Evolutionary conservation across 2,329 filamentous ascomycete genomes (phyloP).

Genomic region (Colletotrichum sublineola): DNA sequence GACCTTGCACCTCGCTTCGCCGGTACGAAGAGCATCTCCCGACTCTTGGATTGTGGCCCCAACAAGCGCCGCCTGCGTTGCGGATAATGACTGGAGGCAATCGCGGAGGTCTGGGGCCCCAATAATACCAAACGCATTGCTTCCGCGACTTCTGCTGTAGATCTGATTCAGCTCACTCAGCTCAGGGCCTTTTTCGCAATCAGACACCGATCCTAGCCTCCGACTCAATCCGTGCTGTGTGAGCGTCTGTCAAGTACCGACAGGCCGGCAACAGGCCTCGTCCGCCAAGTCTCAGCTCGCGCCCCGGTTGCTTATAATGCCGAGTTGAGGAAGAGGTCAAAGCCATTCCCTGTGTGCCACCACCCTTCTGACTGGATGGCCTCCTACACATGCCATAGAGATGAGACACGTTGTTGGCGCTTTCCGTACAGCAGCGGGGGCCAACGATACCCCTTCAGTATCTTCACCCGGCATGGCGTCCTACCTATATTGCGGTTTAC

Average conservation of each 20-base stretch:
- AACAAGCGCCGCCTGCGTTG: not conserved
- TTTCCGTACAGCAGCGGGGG: not conserved
- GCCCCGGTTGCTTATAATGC: conserved; percentile 14
- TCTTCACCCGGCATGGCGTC: conserved; percentile 27
- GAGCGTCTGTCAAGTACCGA: not conserved
- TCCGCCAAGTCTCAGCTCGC: conserved; percentile 5
- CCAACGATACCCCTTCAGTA: not conserved
- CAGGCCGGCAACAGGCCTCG: not conserved
- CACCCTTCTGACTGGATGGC: not conserved
- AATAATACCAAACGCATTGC: not conserved
- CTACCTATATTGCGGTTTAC: conserved; percentile 15
- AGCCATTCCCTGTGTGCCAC: not conserved
- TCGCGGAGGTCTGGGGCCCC: not conserved
- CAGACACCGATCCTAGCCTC: not conserved
- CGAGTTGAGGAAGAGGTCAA: conserved; percentile 16
- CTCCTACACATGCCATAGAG: not conserved
- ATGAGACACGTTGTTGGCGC: not conserved
- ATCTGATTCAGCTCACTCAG: conserved; percentile 16
- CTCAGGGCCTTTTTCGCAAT: conserved; percentile 16
- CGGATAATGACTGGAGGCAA: not conserved
- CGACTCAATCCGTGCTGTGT: conserved; percentile 7
- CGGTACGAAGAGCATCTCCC: not conserved
- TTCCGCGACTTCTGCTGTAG: conserved; percentile 7
- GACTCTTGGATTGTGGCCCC: not conserved
- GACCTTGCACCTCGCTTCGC: conserved; percentile 14